A percentile compares a stretch with the other conserved stretches of the same genome.
Evolutionary conservation across 352 stramenopile genomes (phyloP).

Genomic region (Phytophthora pini): DNA sequence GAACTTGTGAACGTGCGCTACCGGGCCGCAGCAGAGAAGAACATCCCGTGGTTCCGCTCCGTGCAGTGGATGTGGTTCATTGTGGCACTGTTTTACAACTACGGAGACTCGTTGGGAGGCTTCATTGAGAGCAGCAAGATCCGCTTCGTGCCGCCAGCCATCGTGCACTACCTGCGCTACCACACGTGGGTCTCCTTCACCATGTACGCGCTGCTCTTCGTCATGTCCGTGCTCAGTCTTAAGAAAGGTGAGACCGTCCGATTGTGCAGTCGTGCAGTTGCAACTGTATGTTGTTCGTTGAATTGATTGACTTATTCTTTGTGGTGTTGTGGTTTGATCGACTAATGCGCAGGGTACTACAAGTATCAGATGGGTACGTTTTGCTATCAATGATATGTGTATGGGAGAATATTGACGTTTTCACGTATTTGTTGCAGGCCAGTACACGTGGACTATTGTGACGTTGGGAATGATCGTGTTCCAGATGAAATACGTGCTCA

Average conservation of each 20-base stretch:
- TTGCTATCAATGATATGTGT: neutral
- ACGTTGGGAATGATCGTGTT: slow-evolving; percentile 96
- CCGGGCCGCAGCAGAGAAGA: slow-evolving; percentile 93
- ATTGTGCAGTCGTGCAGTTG: slow-evolving; percentile 13
- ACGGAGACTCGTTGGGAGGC: slow-evolving; percentile 85
- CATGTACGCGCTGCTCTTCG: slow-evolving; percentile 95
- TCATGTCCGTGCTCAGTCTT: slow-evolving; percentile 95
- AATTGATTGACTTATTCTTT: slow-evolving; percentile 6
- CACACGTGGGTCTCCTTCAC: slow-evolving; percentile 93
- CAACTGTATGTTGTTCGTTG: neutral
- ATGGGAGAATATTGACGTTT: slow-evolving; percentile 6
- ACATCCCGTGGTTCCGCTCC: slow-evolving; percentile 97
- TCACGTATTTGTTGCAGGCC: slow-evolving; percentile 49
- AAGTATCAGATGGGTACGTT: slow-evolving; percentile 94
- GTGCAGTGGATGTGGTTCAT: slow-evolving; percentile 98
- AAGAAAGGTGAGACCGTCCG: slow-evolving; percentile 72
- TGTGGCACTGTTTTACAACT: slow-evolving; percentile 97
- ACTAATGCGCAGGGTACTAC: slow-evolving; percentile 79
- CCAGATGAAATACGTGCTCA: slow-evolving; percentile 97
- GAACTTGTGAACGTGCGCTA: slow-evolving; percentile 99
- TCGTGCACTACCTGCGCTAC: slow-evolving; percentile 91
- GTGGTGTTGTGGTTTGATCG: slow-evolving; percentile 6
- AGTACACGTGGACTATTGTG: slow-evolving; percentile 97
- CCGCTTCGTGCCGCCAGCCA: slow-evolving; percentile 74
- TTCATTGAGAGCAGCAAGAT: slow-evolving; percentile 90